phyloP scores from a whole-genome alignment of 306 rosid genomes.

The Gleditsia sinensis region DNA sequence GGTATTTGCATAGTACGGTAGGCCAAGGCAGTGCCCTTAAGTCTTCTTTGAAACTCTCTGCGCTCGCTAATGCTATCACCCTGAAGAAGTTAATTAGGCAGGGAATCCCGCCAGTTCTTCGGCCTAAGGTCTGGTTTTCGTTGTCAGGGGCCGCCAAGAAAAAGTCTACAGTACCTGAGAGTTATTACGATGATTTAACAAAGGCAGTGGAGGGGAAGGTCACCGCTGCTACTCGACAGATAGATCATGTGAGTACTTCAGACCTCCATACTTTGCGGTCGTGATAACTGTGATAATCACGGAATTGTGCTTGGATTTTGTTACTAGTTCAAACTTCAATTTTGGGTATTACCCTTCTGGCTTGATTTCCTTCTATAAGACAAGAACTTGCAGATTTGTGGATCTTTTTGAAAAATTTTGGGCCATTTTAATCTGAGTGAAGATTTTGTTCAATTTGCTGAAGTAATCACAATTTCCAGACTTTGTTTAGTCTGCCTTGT shows the following conservation, averaged over 20 bases:
- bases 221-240: constrained; percentile 74
- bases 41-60: constrained; percentile 60
- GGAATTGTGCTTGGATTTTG: neutral
- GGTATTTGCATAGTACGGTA: constrained; percentile 59
- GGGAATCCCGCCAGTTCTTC: constrained; percentile 70
- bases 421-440: neutral
- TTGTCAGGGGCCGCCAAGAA: constrained; percentile 80
- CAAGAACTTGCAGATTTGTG: neutral
- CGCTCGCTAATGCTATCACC: constrained; percentile 60
- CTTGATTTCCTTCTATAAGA: neutral
- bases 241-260: constrained; percentile 62
- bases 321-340: neutral
- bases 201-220: constrained; percentile 72
- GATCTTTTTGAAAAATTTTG: neutral
- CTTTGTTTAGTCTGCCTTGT: neutral
- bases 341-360: neutral
- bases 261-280: neutral
- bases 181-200: constrained; percentile 62
- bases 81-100: constrained; percentile 67
- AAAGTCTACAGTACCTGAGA: constrained; percentile 76
- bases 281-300: neutral
- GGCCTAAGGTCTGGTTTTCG: constrained; percentile 80
- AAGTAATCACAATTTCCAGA: neutral
- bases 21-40: constrained; percentile 58
- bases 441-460: neutral